These are phyloP conservation scores for Chalciporus sphaerocephalus DNA, from an alignment of 768 basidiomycete species.

Conservation along the genomic window DNA sequence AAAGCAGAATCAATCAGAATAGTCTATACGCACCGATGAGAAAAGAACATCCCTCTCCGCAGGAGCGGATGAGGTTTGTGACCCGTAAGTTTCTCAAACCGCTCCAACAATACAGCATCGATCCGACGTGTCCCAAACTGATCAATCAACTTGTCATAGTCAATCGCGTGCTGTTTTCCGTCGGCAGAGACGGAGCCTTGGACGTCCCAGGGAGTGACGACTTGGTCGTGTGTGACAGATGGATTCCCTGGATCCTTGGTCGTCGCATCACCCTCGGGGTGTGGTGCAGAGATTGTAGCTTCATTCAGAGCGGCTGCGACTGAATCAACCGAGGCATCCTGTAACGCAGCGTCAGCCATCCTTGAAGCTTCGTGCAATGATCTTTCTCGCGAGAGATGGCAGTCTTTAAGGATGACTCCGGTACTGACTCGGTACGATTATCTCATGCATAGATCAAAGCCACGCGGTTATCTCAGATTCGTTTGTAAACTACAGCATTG, in stretches of 20 bases:
- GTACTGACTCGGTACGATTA: slow-evolving; percentile 7
- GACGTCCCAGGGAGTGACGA: slow-evolving; percentile 98
- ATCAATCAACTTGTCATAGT: slow-evolving; percentile 92
- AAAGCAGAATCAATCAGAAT: neutral
- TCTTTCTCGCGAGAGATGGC: neutral
- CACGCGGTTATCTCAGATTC: neutral
- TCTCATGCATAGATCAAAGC: neutral
- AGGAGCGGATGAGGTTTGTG: slow-evolving; percentile 82
- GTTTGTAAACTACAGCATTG: neutral
- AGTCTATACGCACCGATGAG: slow-evolving; percentile 69
- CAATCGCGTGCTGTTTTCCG: slow-evolving; percentile 88
- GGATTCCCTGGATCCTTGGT: slow-evolving; percentile 31
- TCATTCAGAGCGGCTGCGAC: slow-evolving; percentile 26
- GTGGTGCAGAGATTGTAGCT: slow-evolving; percentile 23
- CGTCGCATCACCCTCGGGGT: slow-evolving; percentile 22
- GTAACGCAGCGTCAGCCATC: slow-evolving; percentile 25
- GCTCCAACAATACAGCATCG: slow-evolving; percentile 68
- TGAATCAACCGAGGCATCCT: slow-evolving; percentile 23
- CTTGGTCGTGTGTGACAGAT: slow-evolving; percentile 50
- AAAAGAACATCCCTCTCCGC: slow-evolving; percentile 93
- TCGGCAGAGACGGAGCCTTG: slow-evolving; percentile 84
- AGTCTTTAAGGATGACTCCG: neutral
- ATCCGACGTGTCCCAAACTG: slow-evolving; percentile 91
- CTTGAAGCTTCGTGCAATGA: neutral
- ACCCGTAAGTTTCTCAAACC: slow-evolving; percentile 91